Evolutionary conservation across 257 asterid genomes (phyloP).

Genomic region (Datura wrightii): DNA sequence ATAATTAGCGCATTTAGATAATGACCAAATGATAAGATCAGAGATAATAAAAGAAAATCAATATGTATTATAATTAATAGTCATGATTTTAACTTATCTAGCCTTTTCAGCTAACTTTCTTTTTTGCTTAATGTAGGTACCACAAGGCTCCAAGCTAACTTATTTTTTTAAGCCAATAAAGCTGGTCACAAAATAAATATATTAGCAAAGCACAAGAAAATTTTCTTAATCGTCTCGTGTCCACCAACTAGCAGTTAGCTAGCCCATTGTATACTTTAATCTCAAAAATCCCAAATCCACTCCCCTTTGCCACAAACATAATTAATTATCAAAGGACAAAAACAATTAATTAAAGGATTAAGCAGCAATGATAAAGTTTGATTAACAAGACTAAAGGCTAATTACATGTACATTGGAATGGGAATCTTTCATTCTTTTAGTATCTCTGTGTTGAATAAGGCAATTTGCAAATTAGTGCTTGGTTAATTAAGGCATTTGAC

Average conservation of each 20-base stretch:
- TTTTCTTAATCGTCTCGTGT: constrained; percentile 46
- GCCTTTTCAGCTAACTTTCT: constrained; percentile 34
- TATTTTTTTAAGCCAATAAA: constrained; percentile 39
- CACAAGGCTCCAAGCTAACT: constrained; percentile 61
- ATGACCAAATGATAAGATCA: background rate
- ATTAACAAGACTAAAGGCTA: constrained; percentile 11
- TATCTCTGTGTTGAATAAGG: background rate
- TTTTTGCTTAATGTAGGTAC: constrained; percentile 38
- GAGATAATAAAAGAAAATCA: background rate
- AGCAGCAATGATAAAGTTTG: background rate
- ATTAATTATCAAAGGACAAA: constrained; percentile 27
- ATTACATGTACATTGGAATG: constrained; percentile 35
- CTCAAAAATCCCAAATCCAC: constrained; percentile 4
- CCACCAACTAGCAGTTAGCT: constrained; percentile 53
- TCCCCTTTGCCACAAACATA: constrained; percentile 18
- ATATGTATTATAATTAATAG: background rate
- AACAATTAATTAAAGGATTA: constrained; percentile 11
- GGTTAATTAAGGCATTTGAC: constrained; percentile 33
- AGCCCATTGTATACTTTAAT: constrained; percentile 46
- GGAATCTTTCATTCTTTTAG: constrained; percentile 37
- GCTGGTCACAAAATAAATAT: constrained; percentile 28
- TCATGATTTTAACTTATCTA: constrained; percentile 17
- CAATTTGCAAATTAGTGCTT: background rate
- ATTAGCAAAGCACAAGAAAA: constrained; percentile 63
- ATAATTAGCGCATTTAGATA: background rate